Percentiles rank a stretch among this genome's conserved stretches.
These are phyloP conservation scores for Jackrogersella minutella DNA, from an alignment of 495 filamentous ascomycete species.

Conservation along the genomic window DNA sequence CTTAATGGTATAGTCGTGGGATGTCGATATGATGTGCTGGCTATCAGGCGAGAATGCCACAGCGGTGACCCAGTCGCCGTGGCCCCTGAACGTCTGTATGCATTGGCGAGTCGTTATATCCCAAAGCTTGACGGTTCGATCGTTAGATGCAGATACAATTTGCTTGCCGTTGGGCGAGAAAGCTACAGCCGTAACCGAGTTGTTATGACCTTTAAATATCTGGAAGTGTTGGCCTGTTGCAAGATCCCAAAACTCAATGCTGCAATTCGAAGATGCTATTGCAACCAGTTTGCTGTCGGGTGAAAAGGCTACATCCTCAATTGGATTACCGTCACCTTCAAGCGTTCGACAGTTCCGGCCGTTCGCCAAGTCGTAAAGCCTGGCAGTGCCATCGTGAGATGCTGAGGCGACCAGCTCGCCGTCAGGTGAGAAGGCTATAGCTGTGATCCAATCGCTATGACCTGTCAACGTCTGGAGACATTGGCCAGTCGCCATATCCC, in stretches of 20 bases:
- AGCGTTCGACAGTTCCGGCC: neutral
- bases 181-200: neutral
- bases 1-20: neutral
- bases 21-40: neutral
- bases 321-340: neutral
- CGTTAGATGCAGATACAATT: neutral
- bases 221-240: neutral
- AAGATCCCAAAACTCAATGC: neutral
- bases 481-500: neutral
- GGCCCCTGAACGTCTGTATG: neutral
- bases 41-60: neutral
- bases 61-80: neutral
- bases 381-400: no score
- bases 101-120: neutral
- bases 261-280: neutral
- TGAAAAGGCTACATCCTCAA: neutral
- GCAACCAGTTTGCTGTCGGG: neutral
- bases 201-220: neutral
- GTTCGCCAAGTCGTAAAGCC: neutral
- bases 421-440: neutral
- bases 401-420: neutral
- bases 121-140: neutral
- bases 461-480: neutral
- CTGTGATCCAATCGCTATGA: neutral
- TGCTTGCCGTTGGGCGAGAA: neutral